These are phyloP conservation scores for Protomyces arabidopsidicola DNA, from an alignment of 1,139 yeast species.

Conservation along the genomic window DNA sequence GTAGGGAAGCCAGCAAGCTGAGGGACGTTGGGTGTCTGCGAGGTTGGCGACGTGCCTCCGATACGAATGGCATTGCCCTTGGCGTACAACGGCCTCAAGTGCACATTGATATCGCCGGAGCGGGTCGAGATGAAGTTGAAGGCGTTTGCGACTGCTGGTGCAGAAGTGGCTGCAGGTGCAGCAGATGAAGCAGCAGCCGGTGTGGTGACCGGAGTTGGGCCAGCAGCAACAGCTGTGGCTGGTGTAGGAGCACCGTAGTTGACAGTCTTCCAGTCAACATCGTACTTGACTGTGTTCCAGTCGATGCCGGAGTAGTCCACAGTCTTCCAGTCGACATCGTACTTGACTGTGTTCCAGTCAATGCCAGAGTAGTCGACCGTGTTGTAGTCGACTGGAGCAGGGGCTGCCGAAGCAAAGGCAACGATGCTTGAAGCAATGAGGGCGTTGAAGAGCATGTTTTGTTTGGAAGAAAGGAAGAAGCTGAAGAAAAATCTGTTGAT, in stretches of 20 bases:
- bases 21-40: slow-evolving; percentile 3
- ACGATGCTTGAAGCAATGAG: not conserved
- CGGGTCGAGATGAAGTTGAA: not conserved
- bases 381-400: not conserved
- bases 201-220: not conserved
- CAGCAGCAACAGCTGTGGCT: not conserved
- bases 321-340: not conserved
- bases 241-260: slow-evolving; percentile 5
- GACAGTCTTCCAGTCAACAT: slow-evolving; percentile 4
- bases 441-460: slow-evolving; percentile 14
- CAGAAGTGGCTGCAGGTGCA: not conserved
- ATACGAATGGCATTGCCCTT: not conserved
- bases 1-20: slow-evolving; percentile 1
- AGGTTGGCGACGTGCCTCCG: slow-evolving; percentile 3
- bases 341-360: not conserved
- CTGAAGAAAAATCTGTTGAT: too few relatives aligned
- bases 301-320: not conserved
- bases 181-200: not conserved
- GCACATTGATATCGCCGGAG: slow-evolving; percentile 9
- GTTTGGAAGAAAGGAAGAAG: too few relatives aligned
- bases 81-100: slow-evolving; percentile 7
- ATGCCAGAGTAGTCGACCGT: slow-evolving; percentile 1
- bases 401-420: not conserved
- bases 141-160: not conserved
- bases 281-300: not conserved